These are phyloP conservation scores for Backusella luteola DNA, from an alignment of 192 early-diverging fungal species.

Conservation along the genomic window DNA sequence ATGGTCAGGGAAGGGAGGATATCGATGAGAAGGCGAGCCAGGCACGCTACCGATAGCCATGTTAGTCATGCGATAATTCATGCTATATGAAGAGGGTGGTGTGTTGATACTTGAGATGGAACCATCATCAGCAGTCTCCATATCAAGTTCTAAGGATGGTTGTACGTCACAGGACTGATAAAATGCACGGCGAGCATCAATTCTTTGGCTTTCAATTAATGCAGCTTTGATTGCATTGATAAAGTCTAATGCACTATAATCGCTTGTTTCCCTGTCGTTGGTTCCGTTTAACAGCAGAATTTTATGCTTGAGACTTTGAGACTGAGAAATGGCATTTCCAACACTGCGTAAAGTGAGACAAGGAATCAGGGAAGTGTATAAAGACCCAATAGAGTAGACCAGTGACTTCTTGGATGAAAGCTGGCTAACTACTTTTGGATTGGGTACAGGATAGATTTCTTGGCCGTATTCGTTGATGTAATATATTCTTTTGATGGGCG, in stretches of 20 bases:
- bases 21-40: conserved; percentile 23
- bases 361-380: conserved; percentile 74
- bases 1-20: conserved; percentile 36
- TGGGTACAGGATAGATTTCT: conserved; percentile 66
- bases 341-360: conserved; percentile 67
- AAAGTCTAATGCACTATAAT: conserved; percentile 72
- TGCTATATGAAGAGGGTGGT: conserved; percentile 10
- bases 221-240: conserved; percentile 62
- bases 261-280: conserved; percentile 65
- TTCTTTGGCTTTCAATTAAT: conserved; percentile 48
- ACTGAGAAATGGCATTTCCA: conserved; percentile 60
- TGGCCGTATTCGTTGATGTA: conserved; percentile 72
- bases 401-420: conserved; percentile 56
- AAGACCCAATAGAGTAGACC: conserved; percentile 73
- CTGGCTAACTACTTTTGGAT: conserved; percentile 53
- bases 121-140: neutral
- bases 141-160: neutral
- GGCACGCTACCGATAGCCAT: conserved; percentile 7
- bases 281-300: conserved; percentile 70
- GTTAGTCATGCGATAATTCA: neutral
- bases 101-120: neutral
- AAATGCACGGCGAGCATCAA: conserved; percentile 38
- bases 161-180: conserved; percentile 21
- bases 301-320: conserved; percentile 51
- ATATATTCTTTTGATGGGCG: conserved; percentile 61